These are phyloP conservation scores for Quercus mongolica DNA, from an alignment of 306 rosid genomes.

Conservation along the genomic window DNA sequence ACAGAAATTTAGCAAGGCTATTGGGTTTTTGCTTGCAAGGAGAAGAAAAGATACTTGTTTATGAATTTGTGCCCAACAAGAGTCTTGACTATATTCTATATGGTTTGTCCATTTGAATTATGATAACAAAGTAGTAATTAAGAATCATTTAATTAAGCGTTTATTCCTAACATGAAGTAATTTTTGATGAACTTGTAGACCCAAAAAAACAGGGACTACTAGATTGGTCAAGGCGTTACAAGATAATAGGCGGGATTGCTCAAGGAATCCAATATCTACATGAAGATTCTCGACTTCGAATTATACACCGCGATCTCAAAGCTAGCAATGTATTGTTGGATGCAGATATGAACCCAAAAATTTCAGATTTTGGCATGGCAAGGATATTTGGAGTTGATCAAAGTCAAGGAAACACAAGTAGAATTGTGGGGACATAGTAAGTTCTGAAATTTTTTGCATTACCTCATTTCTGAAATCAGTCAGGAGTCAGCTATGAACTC, in stretches of 20 bases:
- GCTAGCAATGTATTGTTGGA: slow-evolving; percentile 33
- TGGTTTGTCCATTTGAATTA: not conserved
- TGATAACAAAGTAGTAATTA: not conserved
- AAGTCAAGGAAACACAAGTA: slow-evolving; percentile 18
- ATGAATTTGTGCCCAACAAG: slow-evolving; percentile 28
- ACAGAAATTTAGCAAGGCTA: slow-evolving; percentile 20
- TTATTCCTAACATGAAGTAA: not conserved
- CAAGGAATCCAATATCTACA: slow-evolving; percentile 31
- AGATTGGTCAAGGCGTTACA: slow-evolving; percentile 30
- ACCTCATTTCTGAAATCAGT: not conserved
- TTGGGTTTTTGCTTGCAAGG: slow-evolving; percentile 24
- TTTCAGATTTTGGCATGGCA: slow-evolving; percentile 35
- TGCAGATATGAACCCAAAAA: slow-evolving; percentile 26
- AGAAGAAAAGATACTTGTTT: slow-evolving; percentile 22
- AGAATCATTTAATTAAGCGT: not conserved
- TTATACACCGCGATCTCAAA: slow-evolving; percentile 40
- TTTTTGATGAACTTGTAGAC: slow-evolving; percentile 13
- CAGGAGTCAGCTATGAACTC: not conserved
- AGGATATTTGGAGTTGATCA: slow-evolving; percentile 21
- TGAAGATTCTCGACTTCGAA: slow-evolving; percentile 31
- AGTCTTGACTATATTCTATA: slow-evolving; percentile 31
- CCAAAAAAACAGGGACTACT: not conserved
- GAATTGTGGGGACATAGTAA: slow-evolving; percentile 19
- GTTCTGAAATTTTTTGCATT: not conserved
- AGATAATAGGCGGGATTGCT: slow-evolving; percentile 25